phyloP scores from a whole-genome alignment of 768 basidiomycete species.

The Russula sp. region DNA sequence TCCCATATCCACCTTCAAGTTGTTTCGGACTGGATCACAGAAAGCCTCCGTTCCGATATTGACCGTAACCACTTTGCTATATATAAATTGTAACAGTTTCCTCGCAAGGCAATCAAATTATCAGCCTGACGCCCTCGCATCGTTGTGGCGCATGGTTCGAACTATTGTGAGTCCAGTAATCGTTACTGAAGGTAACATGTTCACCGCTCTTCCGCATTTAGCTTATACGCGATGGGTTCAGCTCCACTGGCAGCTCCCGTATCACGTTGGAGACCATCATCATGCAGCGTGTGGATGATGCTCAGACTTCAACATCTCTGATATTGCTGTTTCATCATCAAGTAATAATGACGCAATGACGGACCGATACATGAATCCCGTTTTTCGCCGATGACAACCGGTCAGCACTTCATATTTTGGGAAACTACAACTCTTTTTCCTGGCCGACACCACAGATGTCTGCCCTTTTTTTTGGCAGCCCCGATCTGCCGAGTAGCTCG shows the following conservation, averaged over 20 bases:
- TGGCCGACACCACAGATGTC: not conserved
- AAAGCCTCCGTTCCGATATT: not conserved
- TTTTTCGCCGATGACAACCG: not conserved
- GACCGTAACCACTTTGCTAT: too few relatives aligned
- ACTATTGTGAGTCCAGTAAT: not conserved
- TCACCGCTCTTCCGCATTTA: not conserved
- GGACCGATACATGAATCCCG: not conserved
- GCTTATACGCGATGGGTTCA: not conserved
- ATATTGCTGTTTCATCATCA: not conserved
- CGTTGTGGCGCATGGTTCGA: not conserved
- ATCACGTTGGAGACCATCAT: not conserved
- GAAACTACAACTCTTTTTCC: not conserved
- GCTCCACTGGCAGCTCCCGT: not conserved
- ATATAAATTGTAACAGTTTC: not conserved
- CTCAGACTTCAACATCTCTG: not conserved
- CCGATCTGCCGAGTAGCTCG: not conserved
- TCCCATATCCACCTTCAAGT: not conserved
- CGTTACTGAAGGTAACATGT: not conserved
- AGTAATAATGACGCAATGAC: not conserved
- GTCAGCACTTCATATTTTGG: not conserved
- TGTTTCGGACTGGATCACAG: not conserved
- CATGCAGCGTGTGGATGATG: not conserved
- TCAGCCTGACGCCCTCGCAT: not conserved
- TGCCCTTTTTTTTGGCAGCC: not conserved
- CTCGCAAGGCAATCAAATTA: not conserved